These are phyloP conservation scores for Kodamaea nitidulidarum DNA, from an alignment of 805 yeast species.

Conservation along the genomic window DNA sequence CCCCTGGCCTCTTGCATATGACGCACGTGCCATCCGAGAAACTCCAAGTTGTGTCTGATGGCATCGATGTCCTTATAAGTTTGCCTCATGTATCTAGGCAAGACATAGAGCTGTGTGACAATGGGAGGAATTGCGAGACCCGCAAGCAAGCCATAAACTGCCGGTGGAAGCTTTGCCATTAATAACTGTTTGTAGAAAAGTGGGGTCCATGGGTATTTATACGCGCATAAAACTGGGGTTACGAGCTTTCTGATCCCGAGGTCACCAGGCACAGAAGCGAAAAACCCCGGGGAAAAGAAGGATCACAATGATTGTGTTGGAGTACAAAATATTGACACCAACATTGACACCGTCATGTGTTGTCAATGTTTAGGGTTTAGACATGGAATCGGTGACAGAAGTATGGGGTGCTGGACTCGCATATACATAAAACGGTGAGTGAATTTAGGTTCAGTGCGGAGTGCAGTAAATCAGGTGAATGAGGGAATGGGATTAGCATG, in stretches of 20 bases:
- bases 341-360: too few species aligned
- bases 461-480: too few species aligned
- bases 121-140: conserved; percentile 31
- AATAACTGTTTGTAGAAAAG: not conserved
- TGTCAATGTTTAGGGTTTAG: too few species aligned
- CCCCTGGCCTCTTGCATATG: conserved; percentile 29
- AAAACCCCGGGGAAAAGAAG: not conserved
- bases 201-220: not conserved
- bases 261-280: not conserved
- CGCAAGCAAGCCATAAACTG: conserved; percentile 21
- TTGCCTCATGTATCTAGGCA: conserved; percentile 23
- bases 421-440: too few species aligned
- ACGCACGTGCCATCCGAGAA: conserved; percentile 34
- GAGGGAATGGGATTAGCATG: too few species aligned
- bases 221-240: conserved; percentile 1
- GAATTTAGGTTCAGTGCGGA: too few species aligned
- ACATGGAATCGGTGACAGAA: too few species aligned
- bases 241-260: conserved; percentile 2
- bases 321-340: too few species aligned
- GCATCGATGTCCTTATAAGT: conserved; percentile 27
- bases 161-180: conserved; percentile 8
- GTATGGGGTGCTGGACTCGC: too few species aligned
- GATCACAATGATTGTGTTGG: not conserved
- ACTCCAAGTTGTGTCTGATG: conserved; percentile 29
- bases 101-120: conserved; percentile 22